Conservation (phyloP, 306 rosid genomes). For the Nissolia schottii region DNA sequence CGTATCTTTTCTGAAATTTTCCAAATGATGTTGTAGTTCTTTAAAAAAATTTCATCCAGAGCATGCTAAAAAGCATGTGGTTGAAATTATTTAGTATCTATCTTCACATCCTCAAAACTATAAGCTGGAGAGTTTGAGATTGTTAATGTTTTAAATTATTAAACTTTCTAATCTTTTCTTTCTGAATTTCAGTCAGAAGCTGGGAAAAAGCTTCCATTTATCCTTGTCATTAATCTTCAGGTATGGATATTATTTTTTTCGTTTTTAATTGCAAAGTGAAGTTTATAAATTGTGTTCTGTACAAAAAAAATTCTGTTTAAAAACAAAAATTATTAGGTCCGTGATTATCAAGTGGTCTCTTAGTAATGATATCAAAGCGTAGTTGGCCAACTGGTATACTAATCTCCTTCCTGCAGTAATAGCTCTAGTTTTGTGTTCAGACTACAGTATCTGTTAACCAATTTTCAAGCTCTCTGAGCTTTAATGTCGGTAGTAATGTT, state of each 20-base stretch:
- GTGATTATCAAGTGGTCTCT: constrained; percentile 17
- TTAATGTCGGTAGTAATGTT: background rate
- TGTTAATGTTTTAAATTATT: background rate
- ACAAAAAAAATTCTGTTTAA: background rate
- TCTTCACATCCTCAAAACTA: constrained; percentile 3
- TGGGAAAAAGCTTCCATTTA: constrained; percentile 82
- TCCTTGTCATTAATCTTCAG: constrained; percentile 89
- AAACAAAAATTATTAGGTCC: constrained; percentile 2
- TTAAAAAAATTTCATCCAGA: background rate
- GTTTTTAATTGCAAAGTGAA: background rate
- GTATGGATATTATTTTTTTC: constrained; percentile 37
- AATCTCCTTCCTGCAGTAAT: background rate
- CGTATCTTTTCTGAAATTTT: constrained; percentile 13
- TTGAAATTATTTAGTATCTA: constrained; percentile 8
- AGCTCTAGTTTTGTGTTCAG: background rate
- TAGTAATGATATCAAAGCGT: constrained; percentile 15
- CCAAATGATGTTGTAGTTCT: constrained; percentile 7
- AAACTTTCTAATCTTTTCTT: constrained; percentile 25
- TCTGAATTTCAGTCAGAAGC: constrained; percentile 71
- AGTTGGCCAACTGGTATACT: background rate
- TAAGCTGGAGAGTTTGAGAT: constrained; percentile 2
- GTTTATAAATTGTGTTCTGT: constrained; percentile 1
- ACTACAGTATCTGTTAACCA: background rate
- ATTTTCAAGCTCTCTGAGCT: background rate
- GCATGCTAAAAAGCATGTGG: constrained; percentile 6